Evolutionary conservation across 2,329 filamentous ascomycete species (phyloP).

Genomic region (Raffaelea albimanens): DNA sequence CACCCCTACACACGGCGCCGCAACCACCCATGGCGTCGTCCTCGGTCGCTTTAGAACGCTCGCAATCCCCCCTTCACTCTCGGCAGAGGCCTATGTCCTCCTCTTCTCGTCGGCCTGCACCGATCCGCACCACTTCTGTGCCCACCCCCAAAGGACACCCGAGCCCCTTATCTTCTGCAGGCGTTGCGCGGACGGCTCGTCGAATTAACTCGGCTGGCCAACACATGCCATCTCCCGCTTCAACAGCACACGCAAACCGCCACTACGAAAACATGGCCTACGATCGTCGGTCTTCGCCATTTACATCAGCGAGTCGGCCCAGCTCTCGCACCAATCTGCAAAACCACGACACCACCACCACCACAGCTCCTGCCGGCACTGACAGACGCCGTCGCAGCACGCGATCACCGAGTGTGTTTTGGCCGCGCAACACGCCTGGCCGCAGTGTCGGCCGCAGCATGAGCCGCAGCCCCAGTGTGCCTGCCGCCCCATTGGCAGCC

Average conservation of each 20-base stretch:
- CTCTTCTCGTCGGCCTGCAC: slow-evolving; percentile 31
- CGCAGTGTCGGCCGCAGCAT: slow-evolving; percentile 40
- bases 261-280: slow-evolving; percentile 16
- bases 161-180: background rate
- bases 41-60: background rate
- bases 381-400: slow-evolving; percentile 31
- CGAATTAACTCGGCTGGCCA: background rate
- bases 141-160: slow-evolving; percentile 20
- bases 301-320: slow-evolving; percentile 16
- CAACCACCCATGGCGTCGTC: background rate
- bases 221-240: background rate
- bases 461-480: slow-evolving; percentile 23
- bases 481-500: slow-evolving; percentile 16
- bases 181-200: background rate
- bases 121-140: slow-evolving; percentile 43
- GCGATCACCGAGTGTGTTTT: slow-evolving; percentile 42
- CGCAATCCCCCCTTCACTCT: slow-evolving; percentile 10
- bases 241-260: background rate
- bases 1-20: slow-evolving; percentile 22
- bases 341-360: slow-evolving; percentile 24
- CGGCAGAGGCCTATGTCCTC: background rate
- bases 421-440: slow-evolving; percentile 42
- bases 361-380: slow-evolving; percentile 6
- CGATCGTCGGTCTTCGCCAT: slow-evolving; percentile 29
- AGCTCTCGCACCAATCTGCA: slow-evolving; percentile 21